Percentiles rank a stretch among this genome's conserved stretches.
Conservation (phyloP, 139 green algal species). For the Picochlorum costavermella region DNA sequence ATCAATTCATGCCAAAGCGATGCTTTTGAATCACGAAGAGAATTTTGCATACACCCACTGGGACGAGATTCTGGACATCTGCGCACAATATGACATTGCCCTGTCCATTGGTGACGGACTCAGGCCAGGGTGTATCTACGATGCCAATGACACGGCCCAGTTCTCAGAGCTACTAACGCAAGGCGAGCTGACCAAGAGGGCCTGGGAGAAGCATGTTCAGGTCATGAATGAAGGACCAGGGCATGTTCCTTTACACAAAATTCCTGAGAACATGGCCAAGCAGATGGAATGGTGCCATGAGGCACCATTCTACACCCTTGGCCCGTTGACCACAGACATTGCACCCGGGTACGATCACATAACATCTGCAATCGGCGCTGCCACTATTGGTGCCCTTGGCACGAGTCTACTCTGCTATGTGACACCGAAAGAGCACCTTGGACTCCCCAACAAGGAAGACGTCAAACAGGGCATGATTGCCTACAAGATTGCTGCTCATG, state of each 20-base stretch:
- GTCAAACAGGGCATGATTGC: slow-evolving; percentile 89
- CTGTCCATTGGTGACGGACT: slow-evolving; percentile 90
- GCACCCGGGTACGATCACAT: slow-evolving; percentile 97
- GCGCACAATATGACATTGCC: slow-evolving; percentile 74
- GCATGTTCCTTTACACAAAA: slow-evolving; percentile 94
- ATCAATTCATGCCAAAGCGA: slow-evolving; percentile 93
- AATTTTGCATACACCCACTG: slow-evolving; percentile 98
- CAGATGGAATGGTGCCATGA: slow-evolving; percentile 82
- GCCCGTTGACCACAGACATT: slow-evolving; percentile 92
- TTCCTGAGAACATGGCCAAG: slow-evolving; percentile 89
- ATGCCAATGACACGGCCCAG: slow-evolving; percentile 92
- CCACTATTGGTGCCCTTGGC: slow-evolving; percentile 80
- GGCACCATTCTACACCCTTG: slow-evolving; percentile 96
- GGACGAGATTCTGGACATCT: slow-evolving; percentile 98
- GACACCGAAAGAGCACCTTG: slow-evolving; percentile 97
- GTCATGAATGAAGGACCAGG: slow-evolving; percentile 94
- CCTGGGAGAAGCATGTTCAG: slow-evolving; percentile 91
- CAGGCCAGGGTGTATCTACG: slow-evolving; percentile 77
- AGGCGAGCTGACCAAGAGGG: slow-evolving; percentile 84
- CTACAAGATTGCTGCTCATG: slow-evolving; percentile 97
- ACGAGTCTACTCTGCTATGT: slow-evolving; percentile 97
- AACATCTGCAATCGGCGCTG: slow-evolving; percentile 89
- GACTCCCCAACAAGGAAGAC: slow-evolving; percentile 82
- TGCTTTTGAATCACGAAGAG: slow-evolving; percentile 81
- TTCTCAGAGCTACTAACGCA: slow-evolving; percentile 94